Base-by-base conservation (phyloP, 306 rosid species). In the Myrica gale region DNA sequence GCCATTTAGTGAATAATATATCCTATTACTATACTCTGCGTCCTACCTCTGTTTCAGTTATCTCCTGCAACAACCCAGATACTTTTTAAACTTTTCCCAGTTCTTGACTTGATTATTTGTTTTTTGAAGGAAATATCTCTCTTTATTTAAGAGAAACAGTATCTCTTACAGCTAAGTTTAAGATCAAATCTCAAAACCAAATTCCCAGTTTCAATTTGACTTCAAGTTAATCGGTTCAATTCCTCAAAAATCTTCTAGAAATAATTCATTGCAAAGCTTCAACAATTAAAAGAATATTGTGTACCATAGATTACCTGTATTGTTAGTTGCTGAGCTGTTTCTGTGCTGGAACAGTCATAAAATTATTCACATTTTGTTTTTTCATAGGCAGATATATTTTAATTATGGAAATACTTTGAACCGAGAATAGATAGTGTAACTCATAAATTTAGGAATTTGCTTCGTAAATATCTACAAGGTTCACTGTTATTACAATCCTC, bases 131-230 rank as follows among this genome's bases (percentile, higher is more conserved):
- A 26, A 0, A 26, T 1, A 26, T 26, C 1, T 26, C 32, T 20
- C 8, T 56, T 11, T 26, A 13, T 37, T 61, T 11, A n/a, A 13
- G 12, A 23, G 43, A 37, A 12, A 61, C 26, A 61, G 20, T 4
- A 61, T 32, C 68, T 61, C 68, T 61, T 32, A 15, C 44, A 32
- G 68, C n/a, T 61, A 61, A 61, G 43, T 61, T n/a, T 61, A 61
- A 32, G 68, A 61, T 61, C 68, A 61, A 61, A 26, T 61, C 68
- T 12, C 68, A 61, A 61, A 61, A 61, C 68, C 68, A 42, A 11
- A 10, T 32, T 43, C 68, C 68, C 13, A 5, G 19, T 11, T 32
- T 56, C 9, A 56, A 32, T 61, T 61, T 0, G 44, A 23, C 17
- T 15, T 61, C 9, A 4, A 52, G 32, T 43, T 32, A 61, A 9